Conservation (phyloP, 2,329 filamentous ascomycete species). For the Calonectria hongkongensis region DNA sequence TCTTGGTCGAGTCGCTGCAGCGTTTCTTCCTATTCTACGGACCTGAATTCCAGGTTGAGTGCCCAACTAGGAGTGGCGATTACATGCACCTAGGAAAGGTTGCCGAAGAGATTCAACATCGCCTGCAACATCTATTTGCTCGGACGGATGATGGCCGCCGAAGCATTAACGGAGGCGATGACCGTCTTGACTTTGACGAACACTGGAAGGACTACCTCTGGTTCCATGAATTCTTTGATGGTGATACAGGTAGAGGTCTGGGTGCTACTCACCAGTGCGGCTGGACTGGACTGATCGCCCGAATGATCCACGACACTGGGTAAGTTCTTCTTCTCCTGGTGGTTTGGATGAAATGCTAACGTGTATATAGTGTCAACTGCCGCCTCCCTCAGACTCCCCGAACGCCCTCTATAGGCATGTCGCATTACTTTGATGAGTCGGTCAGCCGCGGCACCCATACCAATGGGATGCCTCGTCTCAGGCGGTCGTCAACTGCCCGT, state of each 20-base stretch:
- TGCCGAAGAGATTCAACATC: constrained; percentile 95
- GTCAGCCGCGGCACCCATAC: constrained; percentile 71
- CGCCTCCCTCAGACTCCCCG: constrained; percentile 94
- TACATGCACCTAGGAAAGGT: constrained; percentile 97
- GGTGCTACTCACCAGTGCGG: constrained; percentile 96
- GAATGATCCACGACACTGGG: constrained; percentile 98
- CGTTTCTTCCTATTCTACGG: constrained; percentile 98
- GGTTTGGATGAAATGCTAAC: constrained; percentile 63
- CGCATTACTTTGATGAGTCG: constrained; percentile 96
- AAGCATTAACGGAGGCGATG: constrained; percentile 89
- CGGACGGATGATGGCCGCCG: constrained; percentile 89
- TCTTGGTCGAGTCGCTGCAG: constrained; percentile 94
- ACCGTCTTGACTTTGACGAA: constrained; percentile 91
- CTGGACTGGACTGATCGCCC: constrained; percentile 96
- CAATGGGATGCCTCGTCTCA: constrained; percentile 72
- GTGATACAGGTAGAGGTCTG: constrained; percentile 90
- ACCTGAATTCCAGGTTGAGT: constrained; percentile 90
- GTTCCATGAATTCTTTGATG: constrained; percentile 99
- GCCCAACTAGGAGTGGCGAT: constrained; percentile 93
- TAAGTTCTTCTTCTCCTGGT: constrained; percentile 67
- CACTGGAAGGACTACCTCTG: constrained; percentile 91
- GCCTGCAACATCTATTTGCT: constrained; percentile 92
- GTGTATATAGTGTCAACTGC: constrained; percentile 81
- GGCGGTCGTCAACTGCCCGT: constrained; percentile 87
- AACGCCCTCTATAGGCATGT: constrained; percentile 87